These are phyloP conservation scores for Calonectria leucothoes DNA, from an alignment of 2,329 filamentous ascomycete genomes.

Conservation along the genomic window DNA sequence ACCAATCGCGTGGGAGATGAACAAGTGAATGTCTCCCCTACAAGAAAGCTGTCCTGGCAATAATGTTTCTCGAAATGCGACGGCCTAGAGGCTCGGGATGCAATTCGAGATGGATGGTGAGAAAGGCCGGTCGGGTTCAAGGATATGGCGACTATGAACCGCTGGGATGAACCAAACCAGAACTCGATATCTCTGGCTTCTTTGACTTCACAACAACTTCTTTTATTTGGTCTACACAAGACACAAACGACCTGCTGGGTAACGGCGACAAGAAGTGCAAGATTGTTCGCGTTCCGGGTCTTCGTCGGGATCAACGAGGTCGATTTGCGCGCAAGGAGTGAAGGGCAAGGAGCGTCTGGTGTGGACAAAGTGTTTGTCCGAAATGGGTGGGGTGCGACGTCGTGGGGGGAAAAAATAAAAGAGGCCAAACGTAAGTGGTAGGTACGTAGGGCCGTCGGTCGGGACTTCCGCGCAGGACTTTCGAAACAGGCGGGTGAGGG, in stretches of 20 bases:
- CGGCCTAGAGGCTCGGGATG: conserved; percentile 32
- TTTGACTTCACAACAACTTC: conserved; percentile 47
- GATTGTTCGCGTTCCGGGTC: conserved; percentile 50
- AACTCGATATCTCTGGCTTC: conserved; percentile 32
- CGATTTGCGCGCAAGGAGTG: conserved; percentile 48
- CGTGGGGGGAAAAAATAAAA: conserved; percentile 44
- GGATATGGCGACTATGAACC: conserved; percentile 15
- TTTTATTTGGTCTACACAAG: conserved; percentile 53
- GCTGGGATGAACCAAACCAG: conserved; percentile 32
- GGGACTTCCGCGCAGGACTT: conserved; percentile 66
- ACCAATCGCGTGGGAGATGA: conserved; percentile 87
- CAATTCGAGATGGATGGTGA: conserved; percentile 29
- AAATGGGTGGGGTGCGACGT: conserved; percentile 49
- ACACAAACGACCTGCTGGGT: conserved; percentile 47
- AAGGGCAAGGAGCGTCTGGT: conserved; percentile 50
- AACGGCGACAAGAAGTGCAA: conserved; percentile 46
- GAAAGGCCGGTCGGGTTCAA: conserved; percentile 2
- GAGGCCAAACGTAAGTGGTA: conserved; percentile 60
- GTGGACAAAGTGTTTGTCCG: conserved; percentile 37
- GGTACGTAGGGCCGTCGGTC: conserved; percentile 66
- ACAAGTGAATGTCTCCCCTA: conserved; percentile 98
- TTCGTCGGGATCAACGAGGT: conserved; percentile 49
- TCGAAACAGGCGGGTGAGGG: conserved; percentile 63
- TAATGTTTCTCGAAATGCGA: conserved; percentile 33
- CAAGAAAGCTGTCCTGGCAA: conserved; percentile 53